Evolutionary conservation across 164 flowering plant species (phyloP), one percentile per base, ranked within the genome.

Genomic region (Magnolia officinalis): DNA sequence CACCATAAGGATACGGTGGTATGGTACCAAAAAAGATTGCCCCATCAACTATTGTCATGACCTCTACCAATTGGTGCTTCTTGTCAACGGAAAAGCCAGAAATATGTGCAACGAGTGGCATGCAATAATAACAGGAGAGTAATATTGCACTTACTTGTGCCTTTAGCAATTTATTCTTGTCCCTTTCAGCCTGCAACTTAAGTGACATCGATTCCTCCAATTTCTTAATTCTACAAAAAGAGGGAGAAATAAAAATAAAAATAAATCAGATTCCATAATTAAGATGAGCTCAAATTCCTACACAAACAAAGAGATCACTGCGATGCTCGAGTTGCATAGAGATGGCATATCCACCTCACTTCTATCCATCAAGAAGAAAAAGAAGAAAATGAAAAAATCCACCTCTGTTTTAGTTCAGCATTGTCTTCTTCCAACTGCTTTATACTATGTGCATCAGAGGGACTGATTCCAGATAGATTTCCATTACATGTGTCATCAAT

Each of bases 381-480:
- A 55, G 18, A 55, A 55, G 3, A 55, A 55, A 55, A 2, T 37
- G 45, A 37, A 55, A 11, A 16, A 13, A 21, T 18, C n/a, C 50
- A 67, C 71, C 50, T 26, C n/a, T 29, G 13, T 67, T 6, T 67
- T 31, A 67, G 45, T 67, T 67, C 71, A 45, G 18, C 78, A 75
- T 93, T 90, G 78, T 90, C 92, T 26, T 14, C 71, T 79, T 80
- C 81, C 85, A 90, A 81, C 72, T 82, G 86, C 4, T 79, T 76
- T 52, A 87, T 1, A 24, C 69, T 50, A 23, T 49, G 16, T 23
- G 75, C 78, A 74, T 74, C 70, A 26, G 66, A 76, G 24, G 64
- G 76, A 23, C 65, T 31, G 16, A 24, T 55, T 67, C 78, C 69
- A 67, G 45, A 19, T 13, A 31, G 78, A 70, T 67, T 37, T 67